Percentiles rank a stretch among this genome's conserved stretches.
These are phyloP conservation scores for Pluteus cervinus DNA, from an alignment of 768 basidiomycete genomes.

Conservation along the genomic window DNA sequence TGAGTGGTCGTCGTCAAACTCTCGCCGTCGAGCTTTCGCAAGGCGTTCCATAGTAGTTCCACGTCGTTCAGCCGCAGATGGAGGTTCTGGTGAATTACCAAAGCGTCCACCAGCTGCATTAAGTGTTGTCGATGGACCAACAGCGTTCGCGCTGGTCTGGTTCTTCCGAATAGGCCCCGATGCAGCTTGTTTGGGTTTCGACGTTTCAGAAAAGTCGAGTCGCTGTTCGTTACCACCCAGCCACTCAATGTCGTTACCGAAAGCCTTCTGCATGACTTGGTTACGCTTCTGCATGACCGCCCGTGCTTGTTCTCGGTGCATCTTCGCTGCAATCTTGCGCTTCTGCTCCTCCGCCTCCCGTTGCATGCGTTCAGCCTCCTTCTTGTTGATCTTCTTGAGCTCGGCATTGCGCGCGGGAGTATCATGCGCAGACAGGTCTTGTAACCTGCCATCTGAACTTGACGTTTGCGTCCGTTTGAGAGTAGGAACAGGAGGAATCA, in stretches of 20 bases:
- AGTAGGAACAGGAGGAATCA: no score
- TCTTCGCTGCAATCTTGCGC: constrained; percentile 67
- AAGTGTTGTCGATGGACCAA: constrained; percentile 42
- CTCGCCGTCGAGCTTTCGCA: constrained; percentile 73
- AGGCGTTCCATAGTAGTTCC: constrained; percentile 56
- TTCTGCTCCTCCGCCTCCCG: constrained; percentile 83
- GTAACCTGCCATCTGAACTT: constrained; percentile 63
- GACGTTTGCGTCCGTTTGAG: constrained; percentile 78
- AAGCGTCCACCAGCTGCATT: constrained; percentile 61
- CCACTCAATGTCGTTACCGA: constrained; percentile 60
- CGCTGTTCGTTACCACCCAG: constrained; percentile 40
- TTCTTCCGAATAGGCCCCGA: constrained; percentile 62
- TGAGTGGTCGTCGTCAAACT: constrained; percentile 87
- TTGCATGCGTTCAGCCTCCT: constrained; percentile 72
- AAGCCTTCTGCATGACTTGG: constrained; percentile 59
- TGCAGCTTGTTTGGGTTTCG: constrained; percentile 50
- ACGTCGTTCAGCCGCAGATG: constrained; percentile 30
- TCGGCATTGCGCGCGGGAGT: constrained; percentile 44
- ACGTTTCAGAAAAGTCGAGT: constrained; percentile 32
- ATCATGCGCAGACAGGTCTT: constrained; percentile 51
- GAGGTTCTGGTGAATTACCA: constrained; percentile 23
- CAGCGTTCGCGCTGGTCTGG: constrained; percentile 33
- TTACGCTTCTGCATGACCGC: constrained; percentile 90
- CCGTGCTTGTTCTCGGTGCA: constrained; percentile 80
- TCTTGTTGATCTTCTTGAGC: constrained; percentile 69